Evolutionary conservation across 208 protist genomes (phyloP), one percentile per base, ranked within the genome.

Genomic region (Entamoeba histolytica): DNA sequence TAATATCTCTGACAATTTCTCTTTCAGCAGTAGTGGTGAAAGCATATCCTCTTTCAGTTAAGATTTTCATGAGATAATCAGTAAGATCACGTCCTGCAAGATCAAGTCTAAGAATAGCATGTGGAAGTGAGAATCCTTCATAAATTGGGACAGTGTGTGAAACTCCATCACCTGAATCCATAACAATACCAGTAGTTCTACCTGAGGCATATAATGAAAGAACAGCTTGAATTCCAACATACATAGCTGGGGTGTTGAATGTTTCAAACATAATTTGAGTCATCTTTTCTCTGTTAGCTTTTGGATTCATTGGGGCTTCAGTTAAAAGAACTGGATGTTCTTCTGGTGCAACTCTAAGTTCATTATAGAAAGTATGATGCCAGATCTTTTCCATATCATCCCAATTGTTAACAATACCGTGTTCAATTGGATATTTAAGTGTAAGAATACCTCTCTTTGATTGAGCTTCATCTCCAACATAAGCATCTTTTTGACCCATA

Each of bases 381-480:
- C n/a, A 44, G 2, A 44, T 44, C 39, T 93, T 93, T 49, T 94
- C 35, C 92, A 95, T 95, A 49, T 93, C 61, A 17, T 92, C 92
- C 93, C 94, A 94, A 19, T 95, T 93, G 2, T 7, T 91, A 6
- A 95, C 73, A 15, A 69, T 91, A 47, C 94, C 94, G 15, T 95
- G 93, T 49, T 95, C 93, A 28, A 95, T 95, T 17, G 94, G 94
- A 55, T 95, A 95, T n/a, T 49, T n/a, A 8, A 95, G 10, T 55
- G 92, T 91, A 8, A 95, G 52, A 31, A 94, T 87, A 49, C 93
- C 93, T 73, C 92, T 4, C 3, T 92, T 91, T 2, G 52, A 12
- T 35, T 92, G 92, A 49, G 93, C 93, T 17, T 95, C 92, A 51
- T 95, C 94, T 35, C 94, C 94, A 87, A 95, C 55, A 35, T 91